These are phyloP conservation scores for Poteriospumella lacustris DNA, from an alignment of 108 stramenopile species.

Conservation along the genomic window DNA sequence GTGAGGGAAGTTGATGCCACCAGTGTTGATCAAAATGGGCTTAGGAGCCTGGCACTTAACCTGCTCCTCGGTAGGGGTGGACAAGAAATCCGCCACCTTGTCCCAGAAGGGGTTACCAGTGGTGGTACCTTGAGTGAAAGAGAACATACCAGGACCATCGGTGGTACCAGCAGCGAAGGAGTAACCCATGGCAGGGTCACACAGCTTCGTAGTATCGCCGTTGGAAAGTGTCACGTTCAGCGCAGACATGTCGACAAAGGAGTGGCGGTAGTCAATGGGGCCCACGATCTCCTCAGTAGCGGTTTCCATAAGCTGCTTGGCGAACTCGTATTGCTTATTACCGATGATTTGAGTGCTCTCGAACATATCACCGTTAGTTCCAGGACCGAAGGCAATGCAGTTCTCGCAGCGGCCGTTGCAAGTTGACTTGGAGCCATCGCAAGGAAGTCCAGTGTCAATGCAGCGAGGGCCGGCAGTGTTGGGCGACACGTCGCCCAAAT, in stretches of 20 bases:
- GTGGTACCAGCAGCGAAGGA: constrained; percentile 63
- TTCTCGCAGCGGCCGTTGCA: constrained; percentile 52
- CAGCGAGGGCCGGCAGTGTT: constrained; percentile 57
- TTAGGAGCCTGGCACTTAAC: constrained; percentile 57
- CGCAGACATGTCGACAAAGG: constrained; percentile 55
- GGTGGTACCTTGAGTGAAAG: constrained; percentile 54
- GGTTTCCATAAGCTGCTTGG: constrained; percentile 29
- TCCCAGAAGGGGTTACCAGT: constrained; percentile 58
- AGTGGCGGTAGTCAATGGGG: constrained; percentile 45
- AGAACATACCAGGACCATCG: constrained; percentile 57
- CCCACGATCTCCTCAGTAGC: constrained; percentile 32
- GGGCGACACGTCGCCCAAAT: constrained; percentile 62
- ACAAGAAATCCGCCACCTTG: constrained; percentile 46
- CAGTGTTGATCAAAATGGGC: constrained; percentile 58
- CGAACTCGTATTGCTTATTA: constrained; percentile 46
- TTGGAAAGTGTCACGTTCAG: constrained; percentile 42
- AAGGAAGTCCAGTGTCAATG: constrained; percentile 53
- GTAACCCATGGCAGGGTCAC: constrained; percentile 18
- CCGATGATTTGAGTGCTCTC: constrained; percentile 60
- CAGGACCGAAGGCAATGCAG: constrained; percentile 55
- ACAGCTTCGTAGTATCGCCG: constrained; percentile 33
- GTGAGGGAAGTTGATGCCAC: constrained; percentile 51
- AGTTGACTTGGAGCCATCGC: constrained; percentile 51
- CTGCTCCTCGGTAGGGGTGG: constrained; percentile 48
- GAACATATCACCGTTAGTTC: constrained; percentile 47